Evolutionary conservation across 1,284 basidiomycete species (phyloP), one percentile per base, ranked within the genome.

Genomic region (Schizopora paradoxa): DNA sequence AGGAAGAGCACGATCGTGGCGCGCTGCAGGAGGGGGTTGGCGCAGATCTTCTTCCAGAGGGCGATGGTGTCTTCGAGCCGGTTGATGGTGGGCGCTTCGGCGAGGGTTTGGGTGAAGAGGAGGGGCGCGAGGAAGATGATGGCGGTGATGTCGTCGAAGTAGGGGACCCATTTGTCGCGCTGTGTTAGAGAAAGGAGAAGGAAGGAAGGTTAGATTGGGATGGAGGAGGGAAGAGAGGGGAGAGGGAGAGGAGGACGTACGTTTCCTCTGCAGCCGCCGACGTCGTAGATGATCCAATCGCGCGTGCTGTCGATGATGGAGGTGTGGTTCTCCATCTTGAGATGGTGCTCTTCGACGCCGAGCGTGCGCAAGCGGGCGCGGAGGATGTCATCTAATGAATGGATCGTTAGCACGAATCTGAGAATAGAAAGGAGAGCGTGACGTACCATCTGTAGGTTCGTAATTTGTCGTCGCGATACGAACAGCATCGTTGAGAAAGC

Each of bases 101-200:
- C 67, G 42, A 88, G 70, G 35, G 83, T 76, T 65, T 89, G 85
- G 66, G 89, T 86, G 56, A 89, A 89, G 19, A 85, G 87, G 49
- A 89, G 86, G 19, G 86, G 86, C 32, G 82, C 86, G 47, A 89
- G 72, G 65, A 88, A 89, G 49, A 89, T 88, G 57, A 89, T 84
- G 35, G 84, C 83, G 58, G 86, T 83, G 27, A 86, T 86, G 61
- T 86, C 80, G 54, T 86, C 80, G 54, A 89, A 88, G 61, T 86
- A 88, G 4, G 86, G 84, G 19, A 80, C 82, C 86, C 86, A 89
- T 2, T 84, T 83, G 51, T 82, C 77, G 37, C 85, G 74, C 60
- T 87, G 82, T 39, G 42, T 23, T 37, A 16, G 11, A 23, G 35
- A 11, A n/a, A 18, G 11, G 11, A 37, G n/a, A n/a, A 37, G 19